Evolutionary conservation across 2,329 filamentous ascomycete species (phyloP).

Genomic region (Fusarium xyrophilum): DNA sequence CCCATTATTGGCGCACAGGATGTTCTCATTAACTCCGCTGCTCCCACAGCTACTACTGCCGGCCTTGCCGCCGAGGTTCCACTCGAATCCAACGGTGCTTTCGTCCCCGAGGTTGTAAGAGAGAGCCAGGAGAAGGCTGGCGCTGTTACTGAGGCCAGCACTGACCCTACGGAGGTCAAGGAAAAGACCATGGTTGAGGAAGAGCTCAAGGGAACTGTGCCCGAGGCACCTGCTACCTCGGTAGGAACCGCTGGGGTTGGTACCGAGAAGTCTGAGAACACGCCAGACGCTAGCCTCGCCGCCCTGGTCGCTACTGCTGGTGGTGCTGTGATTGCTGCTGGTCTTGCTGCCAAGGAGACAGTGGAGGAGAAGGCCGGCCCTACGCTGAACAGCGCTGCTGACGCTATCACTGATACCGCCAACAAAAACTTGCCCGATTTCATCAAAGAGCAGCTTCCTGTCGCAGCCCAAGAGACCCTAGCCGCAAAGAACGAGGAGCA

Average conservation of each 20-base stretch:
- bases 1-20: constrained; percentile 61
- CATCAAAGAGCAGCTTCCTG: constrained; percentile 60
- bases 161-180: constrained; percentile 67
- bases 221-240: constrained; percentile 64
- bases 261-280: constrained; percentile 59
- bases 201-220: constrained; percentile 72
- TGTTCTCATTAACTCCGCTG: constrained; percentile 60
- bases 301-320: constrained; percentile 49
- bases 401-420: constrained; percentile 49
- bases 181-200: constrained; percentile 76
- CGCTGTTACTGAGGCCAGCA: constrained; percentile 71
- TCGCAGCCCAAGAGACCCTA: constrained; percentile 57
- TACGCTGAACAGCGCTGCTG: constrained; percentile 48
- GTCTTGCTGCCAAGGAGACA: constrained; percentile 45
- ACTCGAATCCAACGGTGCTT: constrained; percentile 58
- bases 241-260: constrained; percentile 61
- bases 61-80: constrained; percentile 72
- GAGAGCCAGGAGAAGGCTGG: constrained; percentile 74
- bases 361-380: constrained; percentile 49
- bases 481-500: constrained; percentile 53
- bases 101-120: constrained; percentile 62
- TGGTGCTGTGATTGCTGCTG: constrained; percentile 43
- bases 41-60: constrained; percentile 69
- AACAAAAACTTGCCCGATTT: constrained; percentile 60
- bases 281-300: constrained; percentile 50